These are phyloP conservation scores for Malus hybrid DNA, from an alignment of 331 rosid genomes.

Conservation along the genomic window DNA sequence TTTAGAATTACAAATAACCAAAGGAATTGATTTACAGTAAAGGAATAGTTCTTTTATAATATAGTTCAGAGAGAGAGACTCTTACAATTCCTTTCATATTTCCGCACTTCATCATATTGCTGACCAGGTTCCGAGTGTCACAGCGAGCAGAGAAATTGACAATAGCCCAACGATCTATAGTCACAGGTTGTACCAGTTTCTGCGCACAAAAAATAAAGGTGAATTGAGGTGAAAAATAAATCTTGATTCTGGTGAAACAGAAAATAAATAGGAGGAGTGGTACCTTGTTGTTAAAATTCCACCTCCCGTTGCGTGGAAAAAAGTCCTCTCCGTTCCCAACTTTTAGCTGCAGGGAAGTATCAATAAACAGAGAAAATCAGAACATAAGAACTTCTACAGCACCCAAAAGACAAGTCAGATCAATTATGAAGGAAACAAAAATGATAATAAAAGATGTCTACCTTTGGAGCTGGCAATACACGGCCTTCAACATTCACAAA, in stretches of 20 bases:
- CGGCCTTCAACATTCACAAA: conserved; percentile 82
- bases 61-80: background rate
- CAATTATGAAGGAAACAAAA: background rate
- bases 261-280: background rate
- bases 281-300: conserved; percentile 93
- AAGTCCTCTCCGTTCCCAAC: conserved; percentile 79
- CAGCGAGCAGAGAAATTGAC: conserved; percentile 84
- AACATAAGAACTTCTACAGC: background rate
- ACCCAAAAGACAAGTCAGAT: background rate
- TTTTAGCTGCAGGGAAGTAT: conserved; percentile 36
- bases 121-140: conserved; percentile 41
- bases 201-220: conserved; percentile 6
- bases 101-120: conserved; percentile 50
- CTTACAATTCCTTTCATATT: conserved; percentile 77
- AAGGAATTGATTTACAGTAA: background rate
- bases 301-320: conserved; percentile 70
- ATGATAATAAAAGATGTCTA: conserved; percentile 2
- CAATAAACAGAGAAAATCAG: background rate
- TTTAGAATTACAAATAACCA: background rate
- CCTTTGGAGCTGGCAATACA: conserved; percentile 78
- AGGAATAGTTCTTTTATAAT: background rate
- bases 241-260: background rate
- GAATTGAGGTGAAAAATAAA: background rate
- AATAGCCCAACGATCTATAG: conserved; percentile 62
- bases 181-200: conserved; percentile 51